Evolutionary conservation across 1,284 basidiomycete genomes (phyloP).

Genomic region (Quambalaria eucalypti): DNA sequence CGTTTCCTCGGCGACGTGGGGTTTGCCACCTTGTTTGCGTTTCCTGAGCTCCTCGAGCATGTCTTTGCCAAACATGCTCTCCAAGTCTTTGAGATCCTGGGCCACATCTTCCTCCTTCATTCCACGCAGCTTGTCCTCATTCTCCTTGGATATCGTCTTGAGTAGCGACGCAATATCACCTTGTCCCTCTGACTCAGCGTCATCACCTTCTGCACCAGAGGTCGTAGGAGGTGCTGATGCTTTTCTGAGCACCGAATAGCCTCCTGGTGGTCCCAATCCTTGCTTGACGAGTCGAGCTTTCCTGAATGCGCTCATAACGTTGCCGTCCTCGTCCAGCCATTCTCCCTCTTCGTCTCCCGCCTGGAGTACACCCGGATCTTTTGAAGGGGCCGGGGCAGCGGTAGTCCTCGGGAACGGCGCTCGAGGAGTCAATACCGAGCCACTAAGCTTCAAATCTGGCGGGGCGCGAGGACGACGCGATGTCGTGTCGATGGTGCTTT

Average conservation of each 20-base stretch:
- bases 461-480: no score
- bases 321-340: constrained; percentile 23
- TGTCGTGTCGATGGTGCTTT: no score
- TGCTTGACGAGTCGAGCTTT: constrained; percentile 20
- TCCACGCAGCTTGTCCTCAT: constrained; percentile 25
- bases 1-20: neutral
- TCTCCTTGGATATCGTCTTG: constrained; percentile 22
- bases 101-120: constrained; percentile 31
- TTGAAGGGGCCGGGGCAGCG: no score
- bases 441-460: no score
- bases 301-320: constrained; percentile 39
- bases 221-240: neutral
- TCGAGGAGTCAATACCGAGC: no score
- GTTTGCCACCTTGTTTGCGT: constrained; percentile 7
- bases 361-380: no score
- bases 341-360: constrained; percentile 57
- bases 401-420: no score
- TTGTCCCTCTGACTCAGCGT: constrained; percentile 23
- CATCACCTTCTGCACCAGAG: constrained; percentile 31
- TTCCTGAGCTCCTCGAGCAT: constrained; percentile 26
- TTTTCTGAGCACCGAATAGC: constrained; percentile 3
- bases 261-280: constrained; percentile 3
- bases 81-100: constrained; percentile 29
- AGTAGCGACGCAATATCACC: constrained; percentile 20
- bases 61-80: constrained; percentile 30